These are phyloP conservation scores for Amanita pallidorosea DNA, from an alignment of 768 basidiomycete species.

Conservation along the genomic window DNA sequence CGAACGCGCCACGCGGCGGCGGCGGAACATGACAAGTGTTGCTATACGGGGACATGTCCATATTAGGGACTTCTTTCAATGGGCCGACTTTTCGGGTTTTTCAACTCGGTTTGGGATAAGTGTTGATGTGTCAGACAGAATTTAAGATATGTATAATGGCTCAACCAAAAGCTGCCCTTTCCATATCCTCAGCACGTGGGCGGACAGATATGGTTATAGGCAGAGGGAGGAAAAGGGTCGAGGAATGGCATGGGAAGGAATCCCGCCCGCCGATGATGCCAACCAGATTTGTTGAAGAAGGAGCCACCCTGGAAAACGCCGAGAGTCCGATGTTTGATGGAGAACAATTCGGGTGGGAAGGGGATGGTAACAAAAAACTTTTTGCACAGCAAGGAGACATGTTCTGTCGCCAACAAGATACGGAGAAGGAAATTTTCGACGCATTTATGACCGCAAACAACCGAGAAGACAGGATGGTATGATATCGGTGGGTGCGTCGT, in stretches of 20 bases:
- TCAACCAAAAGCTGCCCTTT: background rate
- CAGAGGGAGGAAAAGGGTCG: background rate
- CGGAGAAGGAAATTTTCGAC: background rate
- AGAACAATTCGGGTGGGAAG: background rate
- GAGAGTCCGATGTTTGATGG: background rate
- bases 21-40: background rate
- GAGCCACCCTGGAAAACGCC: background rate
- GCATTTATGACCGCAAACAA: background rate
- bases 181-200: background rate
- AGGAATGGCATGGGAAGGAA: background rate
- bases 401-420: background rate
- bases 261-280: background rate
- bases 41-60: background rate
- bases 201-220: background rate
- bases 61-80: background rate
- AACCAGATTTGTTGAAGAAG: background rate
- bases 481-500: no score
- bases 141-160: background rate
- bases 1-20: background rate
- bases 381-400: background rate
- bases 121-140: slow-evolving; percentile 1
- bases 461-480: background rate
- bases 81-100: background rate
- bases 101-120: background rate
- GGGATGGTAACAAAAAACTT: background rate